Conservation (phyloP, 2,329 filamentous ascomycete genomes). For the Hawksworthiomyces lignivorus region DNA sequence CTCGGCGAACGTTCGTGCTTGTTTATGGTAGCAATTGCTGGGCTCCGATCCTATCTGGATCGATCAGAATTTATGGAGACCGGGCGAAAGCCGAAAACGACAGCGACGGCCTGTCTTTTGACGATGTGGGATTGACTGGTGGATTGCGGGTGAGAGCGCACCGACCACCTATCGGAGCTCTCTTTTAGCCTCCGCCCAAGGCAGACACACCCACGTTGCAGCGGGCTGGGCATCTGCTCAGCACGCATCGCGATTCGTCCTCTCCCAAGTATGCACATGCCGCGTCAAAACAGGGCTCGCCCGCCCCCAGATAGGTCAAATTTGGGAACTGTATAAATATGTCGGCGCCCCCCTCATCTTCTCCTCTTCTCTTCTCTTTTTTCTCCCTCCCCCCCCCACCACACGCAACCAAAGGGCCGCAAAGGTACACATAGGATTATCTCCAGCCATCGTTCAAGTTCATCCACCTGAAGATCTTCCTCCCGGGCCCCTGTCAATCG, state of each 20-base stretch:
- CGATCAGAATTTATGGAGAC: no score
- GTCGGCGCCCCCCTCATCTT: constrained; percentile 21
- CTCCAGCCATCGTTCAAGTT: constrained; percentile 41
- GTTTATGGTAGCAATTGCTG: no score
- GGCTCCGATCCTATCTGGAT: no score
- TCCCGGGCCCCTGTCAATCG: constrained; percentile 48
- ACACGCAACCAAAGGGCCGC: constrained; percentile 49
- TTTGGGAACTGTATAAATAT: constrained; percentile 8
- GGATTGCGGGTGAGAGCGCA: no score
- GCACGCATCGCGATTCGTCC: constrained; percentile 11
- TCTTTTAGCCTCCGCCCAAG: constrained; percentile 4
- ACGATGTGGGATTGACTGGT: no score
- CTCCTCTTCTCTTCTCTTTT: constrained; percentile 30
- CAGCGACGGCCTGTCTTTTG: no score
- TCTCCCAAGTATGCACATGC: constrained; percentile 2
- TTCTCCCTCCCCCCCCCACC: constrained; percentile 46
- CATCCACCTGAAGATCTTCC: constrained; percentile 33
- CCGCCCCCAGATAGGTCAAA: constrained; percentile 2
- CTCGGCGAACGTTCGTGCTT: no score
- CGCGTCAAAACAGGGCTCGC: constrained; percentile 11
- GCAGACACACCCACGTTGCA: constrained; percentile 12
- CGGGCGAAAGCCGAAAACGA: no score
- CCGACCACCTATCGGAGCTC: constrained; percentile 6
- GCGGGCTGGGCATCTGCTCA: background rate
- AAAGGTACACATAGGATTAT: constrained; percentile 46